These are phyloP conservation scores for Annona squamosa DNA, from an alignment of 164 flowering plant species.

Conservation along the genomic window DNA sequence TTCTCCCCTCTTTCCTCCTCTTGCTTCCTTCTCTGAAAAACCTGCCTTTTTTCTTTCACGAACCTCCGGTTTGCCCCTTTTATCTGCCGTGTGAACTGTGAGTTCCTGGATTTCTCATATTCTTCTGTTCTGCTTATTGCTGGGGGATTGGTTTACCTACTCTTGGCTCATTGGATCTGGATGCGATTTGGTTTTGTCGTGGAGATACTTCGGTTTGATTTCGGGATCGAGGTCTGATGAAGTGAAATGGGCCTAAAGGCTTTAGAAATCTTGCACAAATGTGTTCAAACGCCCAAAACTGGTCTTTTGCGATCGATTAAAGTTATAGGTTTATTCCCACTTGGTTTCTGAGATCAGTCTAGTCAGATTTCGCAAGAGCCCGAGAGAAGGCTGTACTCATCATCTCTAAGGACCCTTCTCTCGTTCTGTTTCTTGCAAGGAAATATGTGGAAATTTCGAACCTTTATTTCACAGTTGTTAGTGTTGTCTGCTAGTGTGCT, in stretches of 20 bases:
- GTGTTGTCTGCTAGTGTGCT: too few species aligned
- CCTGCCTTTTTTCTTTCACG: not conserved
- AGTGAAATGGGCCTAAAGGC: not conserved
- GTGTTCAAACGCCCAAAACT: not conserved
- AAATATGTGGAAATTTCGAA: too few species aligned
- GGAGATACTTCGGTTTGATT: not conserved
- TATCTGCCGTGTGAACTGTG: not conserved
- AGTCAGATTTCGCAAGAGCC: too few species aligned
- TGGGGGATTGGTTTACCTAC: not conserved
- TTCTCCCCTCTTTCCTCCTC: not conserved
- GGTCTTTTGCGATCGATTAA: not conserved
- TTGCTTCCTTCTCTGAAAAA: not conserved
- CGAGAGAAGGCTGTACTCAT: too few species aligned
- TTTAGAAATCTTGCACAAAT: not conserved
- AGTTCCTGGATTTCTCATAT: not conserved
- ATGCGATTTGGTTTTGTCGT: not conserved
- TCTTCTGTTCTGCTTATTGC: not conserved
- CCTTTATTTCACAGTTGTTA: too few species aligned
- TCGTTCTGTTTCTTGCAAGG: too few species aligned
- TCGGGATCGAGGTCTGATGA: not conserved
- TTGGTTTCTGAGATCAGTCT: too few species aligned
- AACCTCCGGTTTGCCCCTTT: not conserved
- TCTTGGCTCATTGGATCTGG: not conserved
- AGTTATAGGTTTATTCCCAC: not conserved
- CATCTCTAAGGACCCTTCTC: too few species aligned